A percentile compares a stretch with the other conserved stretches of the same genome.
These are phyloP conservation scores for Sechiopsis laciniata DNA, from an alignment of 306 rosid genomes.

Conservation along the genomic window DNA sequence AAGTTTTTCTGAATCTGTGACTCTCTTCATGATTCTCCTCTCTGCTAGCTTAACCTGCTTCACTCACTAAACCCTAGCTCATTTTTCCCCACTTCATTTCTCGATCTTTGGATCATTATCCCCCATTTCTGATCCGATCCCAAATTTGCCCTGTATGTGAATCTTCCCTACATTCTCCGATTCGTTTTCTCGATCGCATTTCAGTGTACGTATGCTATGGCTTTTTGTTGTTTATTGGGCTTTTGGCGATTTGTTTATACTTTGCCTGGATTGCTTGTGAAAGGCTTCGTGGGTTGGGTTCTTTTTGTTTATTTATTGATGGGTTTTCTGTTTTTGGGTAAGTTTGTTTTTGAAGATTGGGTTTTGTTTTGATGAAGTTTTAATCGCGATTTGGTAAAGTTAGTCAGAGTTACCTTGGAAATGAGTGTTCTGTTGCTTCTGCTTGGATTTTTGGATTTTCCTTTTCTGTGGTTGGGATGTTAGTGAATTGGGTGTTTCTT, in stretches of 20 bases:
- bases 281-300: slow-evolving; percentile 26
- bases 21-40: slow-evolving; percentile 43
- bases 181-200: slow-evolving; percentile 24
- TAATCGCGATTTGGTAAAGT: too few relatives aligned
- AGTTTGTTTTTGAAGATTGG: slow-evolving; percentile 3
- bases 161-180: slow-evolving; percentile 24
- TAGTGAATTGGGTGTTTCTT: neutral
- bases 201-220: slow-evolving; percentile 10
- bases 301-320: slow-evolving; percentile 16
- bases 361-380: neutral
- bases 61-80: slow-evolving; percentile 40
- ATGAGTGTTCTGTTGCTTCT: neutral
- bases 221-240: slow-evolving; percentile 24
- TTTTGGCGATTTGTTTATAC: slow-evolving; percentile 29
- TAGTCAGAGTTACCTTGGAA: neutral
- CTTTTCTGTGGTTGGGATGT: neutral
- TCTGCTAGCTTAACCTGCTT: slow-evolving; percentile 22
- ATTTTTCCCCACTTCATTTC: slow-evolving; percentile 17
- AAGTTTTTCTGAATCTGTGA: slow-evolving; percentile 14
- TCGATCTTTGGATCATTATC: slow-evolving; percentile 35
- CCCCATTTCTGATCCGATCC: slow-evolving; percentile 21
- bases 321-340: neutral
- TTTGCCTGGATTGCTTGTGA: slow-evolving; percentile 30
- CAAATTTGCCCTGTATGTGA: slow-evolving; percentile 20
- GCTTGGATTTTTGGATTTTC: neutral